A percentile compares a stretch with the other conserved stretches of the same genome.
phyloP scores from a whole-genome alignment of 2,329 filamentous ascomycete genomes.

The Aspergillus fructus region DNA sequence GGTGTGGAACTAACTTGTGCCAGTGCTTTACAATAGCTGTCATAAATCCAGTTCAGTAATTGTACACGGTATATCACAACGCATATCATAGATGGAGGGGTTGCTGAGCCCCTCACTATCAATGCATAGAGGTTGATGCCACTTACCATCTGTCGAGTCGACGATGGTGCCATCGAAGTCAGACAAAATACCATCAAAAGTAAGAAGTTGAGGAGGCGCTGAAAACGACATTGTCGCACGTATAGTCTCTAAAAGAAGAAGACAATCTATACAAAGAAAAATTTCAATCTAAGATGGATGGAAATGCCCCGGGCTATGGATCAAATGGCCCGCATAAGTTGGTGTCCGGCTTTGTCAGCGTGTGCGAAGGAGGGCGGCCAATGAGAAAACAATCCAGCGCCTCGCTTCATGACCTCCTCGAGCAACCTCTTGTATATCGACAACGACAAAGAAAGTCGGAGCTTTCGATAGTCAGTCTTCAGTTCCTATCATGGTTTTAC shows the following conservation, averaged over 20 bases:
- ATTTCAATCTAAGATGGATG: background rate
- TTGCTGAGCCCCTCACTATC: background rate
- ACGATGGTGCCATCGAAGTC: conserved; percentile 51
- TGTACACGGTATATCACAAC: background rate
- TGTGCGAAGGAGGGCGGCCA: too few species aligned
- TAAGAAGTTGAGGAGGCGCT: conserved; percentile 37
- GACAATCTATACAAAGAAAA: background rate
- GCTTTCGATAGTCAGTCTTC: too few species aligned
- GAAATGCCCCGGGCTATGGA: background rate
- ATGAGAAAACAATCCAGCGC: too few species aligned
- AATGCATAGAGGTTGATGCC: background rate
- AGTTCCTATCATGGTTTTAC: too few species aligned
- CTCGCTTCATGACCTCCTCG: too few species aligned
- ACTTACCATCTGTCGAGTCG: conserved; percentile 46
- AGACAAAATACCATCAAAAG: conserved; percentile 46
- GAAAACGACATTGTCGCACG: conserved; percentile 35
- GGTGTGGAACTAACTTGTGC: conserved; percentile 52
- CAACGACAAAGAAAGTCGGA: too few species aligned
- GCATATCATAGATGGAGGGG: background rate
- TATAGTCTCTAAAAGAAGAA: background rate
- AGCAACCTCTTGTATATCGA: too few species aligned
- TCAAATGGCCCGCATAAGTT: too few species aligned
- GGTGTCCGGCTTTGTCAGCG: too few species aligned
- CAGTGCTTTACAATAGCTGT: conserved; percentile 64
- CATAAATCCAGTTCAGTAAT: conserved; percentile 11